Conservation (phyloP, 305 asterid genomes). For the Caryopteris hybrid region DNA sequence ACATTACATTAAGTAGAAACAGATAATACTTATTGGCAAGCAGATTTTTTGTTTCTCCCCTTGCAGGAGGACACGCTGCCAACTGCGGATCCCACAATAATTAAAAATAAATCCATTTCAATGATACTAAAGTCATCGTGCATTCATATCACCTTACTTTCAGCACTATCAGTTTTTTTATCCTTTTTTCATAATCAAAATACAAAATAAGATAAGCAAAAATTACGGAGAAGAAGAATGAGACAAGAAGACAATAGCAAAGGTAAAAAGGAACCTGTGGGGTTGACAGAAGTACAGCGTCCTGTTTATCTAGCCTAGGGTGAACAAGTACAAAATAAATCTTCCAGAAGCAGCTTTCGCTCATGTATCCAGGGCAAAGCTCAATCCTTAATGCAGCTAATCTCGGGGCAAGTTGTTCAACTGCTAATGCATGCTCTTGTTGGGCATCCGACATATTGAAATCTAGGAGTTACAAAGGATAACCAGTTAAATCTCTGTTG, state of each 20-base stretch:
- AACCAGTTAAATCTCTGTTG: slow-evolving; percentile 8
- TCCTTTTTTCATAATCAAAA: not conserved
- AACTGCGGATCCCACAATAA: not conserved
- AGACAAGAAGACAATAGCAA: not conserved
- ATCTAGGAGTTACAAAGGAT: slow-evolving; percentile 34
- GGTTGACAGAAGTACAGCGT: slow-evolving; percentile 69
- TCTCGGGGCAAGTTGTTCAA: slow-evolving; percentile 75
- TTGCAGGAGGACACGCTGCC: not conserved
- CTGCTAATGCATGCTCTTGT: slow-evolving; percentile 95
- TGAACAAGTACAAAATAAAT: slow-evolving; percentile 90
- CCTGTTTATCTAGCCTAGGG: slow-evolving; percentile 68
- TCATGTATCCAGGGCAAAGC: slow-evolving; percentile 91
- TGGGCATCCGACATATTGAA: slow-evolving; percentile 81
- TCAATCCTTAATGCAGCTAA: slow-evolving; percentile 84
- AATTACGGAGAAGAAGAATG: not conserved
- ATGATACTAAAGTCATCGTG: slow-evolving; percentile 1
- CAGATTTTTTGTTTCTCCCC: not conserved
- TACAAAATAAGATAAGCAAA: not conserved
- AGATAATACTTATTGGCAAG: not conserved
- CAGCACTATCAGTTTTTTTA: slow-evolving; percentile 5
- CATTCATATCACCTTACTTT: not conserved
- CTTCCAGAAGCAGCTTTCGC: slow-evolving; percentile 91
- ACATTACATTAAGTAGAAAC: not conserved
- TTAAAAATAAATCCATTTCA: not conserved
- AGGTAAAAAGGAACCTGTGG: slow-evolving; percentile 53